Percentiles rank a stretch among this genome's conserved stretches.
phyloP scores from a whole-genome alignment of 805 yeast genomes.

The Schizosaccharomyces cryophilus region DNA sequence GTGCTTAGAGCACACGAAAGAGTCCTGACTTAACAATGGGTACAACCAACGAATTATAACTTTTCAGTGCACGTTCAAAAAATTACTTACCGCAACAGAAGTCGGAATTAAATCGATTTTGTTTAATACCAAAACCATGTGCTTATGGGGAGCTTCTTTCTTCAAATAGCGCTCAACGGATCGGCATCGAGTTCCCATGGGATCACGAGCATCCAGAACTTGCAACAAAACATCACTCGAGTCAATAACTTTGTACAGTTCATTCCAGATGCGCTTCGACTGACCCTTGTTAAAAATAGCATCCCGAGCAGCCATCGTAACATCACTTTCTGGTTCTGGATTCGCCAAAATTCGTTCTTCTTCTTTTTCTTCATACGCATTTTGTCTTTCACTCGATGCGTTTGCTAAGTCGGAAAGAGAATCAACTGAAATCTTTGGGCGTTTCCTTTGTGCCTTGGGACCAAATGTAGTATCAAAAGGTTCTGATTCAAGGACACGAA shows the following conservation, averaged over 20 bases:
- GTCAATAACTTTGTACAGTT: constrained; percentile 84
- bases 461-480: constrained; percentile 65
- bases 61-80: background rate
- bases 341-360: constrained; percentile 18
- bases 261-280: constrained; percentile 96
- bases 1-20: constrained; percentile 7
- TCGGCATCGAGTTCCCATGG: constrained; percentile 82
- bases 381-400: constrained; percentile 30
- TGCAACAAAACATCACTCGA: constrained; percentile 93
- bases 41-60: constrained; percentile 3
- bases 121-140: constrained; percentile 76
- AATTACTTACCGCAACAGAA: constrained; percentile 89
- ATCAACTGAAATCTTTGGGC: constrained; percentile 53
- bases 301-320: constrained; percentile 78
- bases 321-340: constrained; percentile 57
- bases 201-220: constrained; percentile 93
- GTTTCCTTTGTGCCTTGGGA: constrained; percentile 75
- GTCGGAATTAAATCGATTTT: constrained; percentile 97
- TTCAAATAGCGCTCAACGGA: constrained; percentile 79
- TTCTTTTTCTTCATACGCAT: constrained; percentile 43
- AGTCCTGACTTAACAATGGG: constrained; percentile 48
- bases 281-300: constrained; percentile 92
- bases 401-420: constrained; percentile 55
- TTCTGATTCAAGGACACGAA: constrained; percentile 71
- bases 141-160: constrained; percentile 91